Base-by-base conservation (phyloP, 2,329 filamentous ascomycete genomes). In the Endoconidiophora polonica region DNA sequence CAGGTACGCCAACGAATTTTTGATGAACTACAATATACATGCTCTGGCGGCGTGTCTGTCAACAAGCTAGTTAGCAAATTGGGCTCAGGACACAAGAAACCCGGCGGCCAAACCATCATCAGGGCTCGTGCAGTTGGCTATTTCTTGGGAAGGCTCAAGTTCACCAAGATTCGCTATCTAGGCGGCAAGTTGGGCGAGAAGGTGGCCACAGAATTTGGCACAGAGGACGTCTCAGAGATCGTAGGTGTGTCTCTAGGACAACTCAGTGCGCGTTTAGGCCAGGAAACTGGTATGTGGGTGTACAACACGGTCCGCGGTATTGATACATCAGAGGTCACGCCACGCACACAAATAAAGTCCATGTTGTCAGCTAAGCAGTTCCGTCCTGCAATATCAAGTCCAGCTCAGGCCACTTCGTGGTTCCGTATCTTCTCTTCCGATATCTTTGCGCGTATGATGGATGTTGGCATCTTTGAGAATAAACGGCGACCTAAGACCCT, bases 281-380 rank as follows among this genome's bases (percentile, higher is more conserved):
- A 90, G 48, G 86, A 94, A 42, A 91, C 83, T 0, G 90, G 86
- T 1, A 70, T 73, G 3, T 95, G 88, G 87, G 70, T 96, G 9
- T 82, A 94, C 65, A 78, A 82, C 49, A 83, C 81, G 9, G 81
- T 96, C 48, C 78, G 91, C 9, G 91, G 91, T 1, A 77, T 88
- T 54, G 91, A 98, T 62, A 69, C 71, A 46, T 91, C 83, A 58
- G 88, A 95, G 63, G 86, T 98, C 56, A 95, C 86, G 59, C 76
- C 86, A 24, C 74, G 90, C 47, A 94, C 87, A 1, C 85, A 91
- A 59, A 94, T 95, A 68, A 95, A 96, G 63, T 91, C 84, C 14
- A 96, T 98, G 88, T 71, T 96, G 12, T 95, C 87, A 1, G 88
- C 91, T 18, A 98, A 98, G 62, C 93, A 87, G 0, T 98, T 98